Base-by-base conservation (phyloP, 805 yeast species). In the Candida orba region DNA sequence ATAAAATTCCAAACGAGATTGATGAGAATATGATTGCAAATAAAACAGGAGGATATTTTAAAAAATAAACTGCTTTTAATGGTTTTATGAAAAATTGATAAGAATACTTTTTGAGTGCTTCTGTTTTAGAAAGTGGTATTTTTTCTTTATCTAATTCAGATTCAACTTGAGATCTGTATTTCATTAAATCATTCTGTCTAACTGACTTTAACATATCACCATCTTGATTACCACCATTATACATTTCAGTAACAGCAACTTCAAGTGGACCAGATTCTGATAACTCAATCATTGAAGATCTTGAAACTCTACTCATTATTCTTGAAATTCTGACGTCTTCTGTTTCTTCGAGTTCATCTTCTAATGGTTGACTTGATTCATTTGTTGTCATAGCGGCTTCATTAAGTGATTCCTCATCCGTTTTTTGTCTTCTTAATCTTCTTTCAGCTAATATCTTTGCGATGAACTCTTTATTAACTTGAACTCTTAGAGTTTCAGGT, bases 401-500 rank as follows among this genome's bases (percentile, higher is more conserved):
- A 7, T 8, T n/a, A 15, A 29, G 39, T 6, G 29, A 42, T n/a
- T 37, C 40, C 8, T 42, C 48, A 13, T 44, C 48, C n/a, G 17
- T 34, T 10, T 13, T 14, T 9, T 34, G 37, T 37, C 9, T 36
- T 41, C 29, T 37, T 40, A 46, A 42, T 44, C 72, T 58, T 41
- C 71, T 56, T 23, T 56, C 71, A 14, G 67, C 63, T 38, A 78
- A 59, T 37, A 74, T 63, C 22, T 68, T 63, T 30, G 73, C 67
- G 18, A 80, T 67, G 3, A 76, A 71, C 9, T 74, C 75, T 47
- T 70, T 63, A 45, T 68, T 69, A 42, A 78, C 83, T 46, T 74
- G 80, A 15, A 57, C 59, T 41, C 87, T 67, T 25, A 86, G 66
- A 0, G 96, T 88, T 57, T 88, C 96, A 0, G 96, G 96, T 8